These are phyloP conservation scores for Mycena crocata DNA, from an alignment of 768 basidiomycete genomes.

Conservation along the genomic window DNA sequence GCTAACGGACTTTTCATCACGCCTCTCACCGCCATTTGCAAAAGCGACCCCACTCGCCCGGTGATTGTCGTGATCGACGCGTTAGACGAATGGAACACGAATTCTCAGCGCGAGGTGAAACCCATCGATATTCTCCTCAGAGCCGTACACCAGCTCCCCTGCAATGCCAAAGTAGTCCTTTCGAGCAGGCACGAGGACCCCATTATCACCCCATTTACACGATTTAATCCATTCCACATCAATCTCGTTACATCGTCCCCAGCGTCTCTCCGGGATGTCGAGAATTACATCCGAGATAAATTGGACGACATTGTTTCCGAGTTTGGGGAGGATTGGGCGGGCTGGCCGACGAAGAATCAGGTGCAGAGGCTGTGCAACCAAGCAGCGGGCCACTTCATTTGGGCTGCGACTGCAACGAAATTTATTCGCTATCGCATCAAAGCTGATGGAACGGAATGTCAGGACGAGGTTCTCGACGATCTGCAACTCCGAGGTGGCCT, in stretches of 20 bases:
- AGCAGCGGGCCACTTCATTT: neutral
- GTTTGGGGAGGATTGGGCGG: conserved; percentile 1
- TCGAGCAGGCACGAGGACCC: neutral
- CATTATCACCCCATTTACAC: neutral
- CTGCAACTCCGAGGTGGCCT: neutral
- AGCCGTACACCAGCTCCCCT: neutral
- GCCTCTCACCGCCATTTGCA: neutral
- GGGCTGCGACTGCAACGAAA: neutral
- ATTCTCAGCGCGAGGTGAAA: neutral
- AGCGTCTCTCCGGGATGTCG: neutral
- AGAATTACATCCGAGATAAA: neutral
- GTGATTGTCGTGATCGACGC: neutral
- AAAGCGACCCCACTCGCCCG: neutral
- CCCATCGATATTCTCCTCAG: neutral
- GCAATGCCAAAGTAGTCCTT: conserved; percentile 1
- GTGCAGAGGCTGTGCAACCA: neutral
- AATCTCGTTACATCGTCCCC: neutral
- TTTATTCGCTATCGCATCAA: neutral
- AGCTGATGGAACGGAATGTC: neutral
- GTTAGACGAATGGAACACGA: neutral
- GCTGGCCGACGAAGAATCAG: neutral
- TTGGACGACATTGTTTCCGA: neutral
- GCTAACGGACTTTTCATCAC: neutral
- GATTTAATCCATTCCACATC: neutral
- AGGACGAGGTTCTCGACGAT: neutral